Base-by-base conservation (phyloP, 305 asterid genomes). In the Fraxinus dipetala region DNA sequence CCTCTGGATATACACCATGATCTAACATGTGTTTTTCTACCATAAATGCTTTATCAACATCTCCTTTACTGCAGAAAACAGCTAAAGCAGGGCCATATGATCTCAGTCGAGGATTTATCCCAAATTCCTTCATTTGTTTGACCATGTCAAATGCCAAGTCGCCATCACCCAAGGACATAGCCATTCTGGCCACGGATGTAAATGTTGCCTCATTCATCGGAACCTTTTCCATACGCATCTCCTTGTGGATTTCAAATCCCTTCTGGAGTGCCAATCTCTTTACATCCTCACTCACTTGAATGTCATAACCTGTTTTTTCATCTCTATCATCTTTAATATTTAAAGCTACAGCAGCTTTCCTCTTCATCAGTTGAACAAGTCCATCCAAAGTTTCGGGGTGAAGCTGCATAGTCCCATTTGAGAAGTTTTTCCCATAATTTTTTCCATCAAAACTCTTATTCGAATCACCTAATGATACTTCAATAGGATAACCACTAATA, bases 121-220 rank as follows among this genome's bases (percentile, higher is more conserved):
- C 93, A 4, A 84, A 56, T 81, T 88, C 92, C 72, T 91, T 88
- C 97, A 94, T 92, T 84, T 91, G 85, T 80, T 89, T 92, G 40
- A 93, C 95, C 76, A 88, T 83, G 82, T 90, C 88, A 86, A 94
- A 91, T 24, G 98, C 97, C 95, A 88, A 88, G 10, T 91, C 94
- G 26, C 98, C 98, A 83, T 94, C 92, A 11, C 93, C 92, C 43
- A 90, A 82, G 65, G 95, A 89, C 92, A 92, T 89, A 9, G 97
- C 94, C 95, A 94, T 90, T 88, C 98, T 91, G 5, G 98, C 98
- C 72, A 93, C 92, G 20, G 97, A 91, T 8, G 98, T 94, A 20
- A 93, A 86, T 28, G 89, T 91, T 10, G 98, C 95, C 84, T 94
- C 98, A 81, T 93, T 93, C 92, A 91, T 90, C 9, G 87, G 89